phyloP scores from a whole-genome alignment of 495 filamentous ascomycete genomes.

The Hyaloscypha variabilis region DNA sequence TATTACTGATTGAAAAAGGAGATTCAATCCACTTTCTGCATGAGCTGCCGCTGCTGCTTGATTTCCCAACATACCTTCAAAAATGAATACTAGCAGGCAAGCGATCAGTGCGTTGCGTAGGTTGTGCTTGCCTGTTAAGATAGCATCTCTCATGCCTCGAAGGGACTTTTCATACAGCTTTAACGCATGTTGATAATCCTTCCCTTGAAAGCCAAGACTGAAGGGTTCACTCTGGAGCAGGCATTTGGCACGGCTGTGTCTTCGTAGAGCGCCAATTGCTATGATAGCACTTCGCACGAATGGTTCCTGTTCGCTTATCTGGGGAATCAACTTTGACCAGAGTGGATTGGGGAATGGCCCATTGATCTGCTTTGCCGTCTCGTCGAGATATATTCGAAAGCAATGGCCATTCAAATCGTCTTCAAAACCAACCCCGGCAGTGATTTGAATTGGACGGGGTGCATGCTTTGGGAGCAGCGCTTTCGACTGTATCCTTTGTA shows the following conservation, averaged over 20 bases:
- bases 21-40: conserved; percentile 20
- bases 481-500: not conserved
- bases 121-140: conserved; percentile 17
- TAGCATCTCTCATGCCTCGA: conserved; percentile 22
- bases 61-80: conserved; percentile 23
- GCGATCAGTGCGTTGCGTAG: conserved; percentile 17
- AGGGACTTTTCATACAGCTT: conserved; percentile 20
- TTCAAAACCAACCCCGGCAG: not conserved
- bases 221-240: not conserved
- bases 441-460: not conserved
- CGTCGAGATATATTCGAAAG: conserved; percentile 15
- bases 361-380: conserved; percentile 1
- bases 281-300: conserved; percentile 18
- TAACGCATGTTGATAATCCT: conserved; percentile 14
- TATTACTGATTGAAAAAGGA: conserved; percentile 6
- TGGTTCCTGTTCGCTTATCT: conserved; percentile 16
- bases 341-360: conserved; percentile 14
- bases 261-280: conserved; percentile 21
- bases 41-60: conserved; percentile 4
- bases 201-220: not conserved
- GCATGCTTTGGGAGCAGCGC: not conserved
- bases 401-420: conserved; percentile 5
- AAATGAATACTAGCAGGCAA: conserved; percentile 23
- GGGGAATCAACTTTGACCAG: conserved; percentile 21
- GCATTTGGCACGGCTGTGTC: not conserved